Evolutionary conservation across 1,284 basidiomycete genomes (phyloP).

Genomic region (Ustilago tritici): DNA sequence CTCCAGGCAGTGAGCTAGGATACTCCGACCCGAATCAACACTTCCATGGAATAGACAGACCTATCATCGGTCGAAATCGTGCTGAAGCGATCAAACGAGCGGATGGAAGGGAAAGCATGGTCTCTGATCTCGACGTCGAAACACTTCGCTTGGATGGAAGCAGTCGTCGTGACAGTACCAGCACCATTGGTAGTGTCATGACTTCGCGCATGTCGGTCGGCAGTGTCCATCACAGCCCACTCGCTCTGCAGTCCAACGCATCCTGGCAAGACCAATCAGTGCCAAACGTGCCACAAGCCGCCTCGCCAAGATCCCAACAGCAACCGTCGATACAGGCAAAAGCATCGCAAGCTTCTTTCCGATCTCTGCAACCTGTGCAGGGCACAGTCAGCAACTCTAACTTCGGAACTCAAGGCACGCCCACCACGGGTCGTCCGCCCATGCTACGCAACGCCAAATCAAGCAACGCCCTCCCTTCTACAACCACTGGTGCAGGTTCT

Average conservation of each 20-base stretch:
- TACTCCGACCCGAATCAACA: conserved; percentile 55
- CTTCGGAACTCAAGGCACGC: background rate
- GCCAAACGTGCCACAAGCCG: background rate
- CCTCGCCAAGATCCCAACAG: background rate
- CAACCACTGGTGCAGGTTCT: background rate
- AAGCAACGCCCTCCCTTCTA: conserved; percentile 15
- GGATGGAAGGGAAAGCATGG: conserved; percentile 59
- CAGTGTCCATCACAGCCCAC: conserved; percentile 34
- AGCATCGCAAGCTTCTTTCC: conserved; percentile 27
- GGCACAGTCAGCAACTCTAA: background rate
- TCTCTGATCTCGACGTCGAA: conserved; percentile 66
- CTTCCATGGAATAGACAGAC: conserved; percentile 44
- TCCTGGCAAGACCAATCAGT: conserved; percentile 16
- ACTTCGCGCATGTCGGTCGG: conserved; percentile 50
- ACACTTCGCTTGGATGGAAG: conserved; percentile 61
- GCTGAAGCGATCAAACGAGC: conserved; percentile 54
- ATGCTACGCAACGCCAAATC: conserved; percentile 43
- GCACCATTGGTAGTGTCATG: conserved; percentile 53
- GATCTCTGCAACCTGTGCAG: conserved; percentile 34
- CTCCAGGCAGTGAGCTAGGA: conserved; percentile 17
- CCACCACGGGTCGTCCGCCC: background rate
- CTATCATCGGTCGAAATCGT: conserved; percentile 52
- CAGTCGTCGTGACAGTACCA: conserved; percentile 57
- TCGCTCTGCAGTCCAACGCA: conserved; percentile 16
- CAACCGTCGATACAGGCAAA: conserved; percentile 11